A percentile compares a stretch with the other conserved stretches of the same genome.
Evolutionary conservation across 495 filamentous ascomycete genomes (phyloP).

Genomic region (Halenospora varia): DNA sequence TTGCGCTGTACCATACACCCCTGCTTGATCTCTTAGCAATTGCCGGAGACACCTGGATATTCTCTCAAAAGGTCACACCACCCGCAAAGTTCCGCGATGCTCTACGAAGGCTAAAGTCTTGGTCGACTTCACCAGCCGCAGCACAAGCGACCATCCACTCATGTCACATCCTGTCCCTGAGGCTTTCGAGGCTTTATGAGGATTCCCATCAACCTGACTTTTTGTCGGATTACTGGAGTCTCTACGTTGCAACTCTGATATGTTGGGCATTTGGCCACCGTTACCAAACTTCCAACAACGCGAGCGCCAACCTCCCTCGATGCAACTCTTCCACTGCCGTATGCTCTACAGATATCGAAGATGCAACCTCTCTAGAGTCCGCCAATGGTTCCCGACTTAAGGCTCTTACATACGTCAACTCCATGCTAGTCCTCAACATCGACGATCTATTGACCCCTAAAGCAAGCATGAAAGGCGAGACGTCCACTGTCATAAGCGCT

Average conservation of each 20-base stretch:
- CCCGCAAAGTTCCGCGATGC: slow-evolving; percentile 19
- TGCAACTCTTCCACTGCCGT: slow-evolving; percentile 3
- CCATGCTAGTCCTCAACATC: slow-evolving; percentile 17
- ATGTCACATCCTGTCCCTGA: slow-evolving; percentile 16
- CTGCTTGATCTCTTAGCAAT: slow-evolving; percentile 23
- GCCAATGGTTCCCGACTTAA: slow-evolving; percentile 10
- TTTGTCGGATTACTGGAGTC: slow-evolving; percentile 24
- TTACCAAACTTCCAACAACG: slow-evolving; percentile 6
- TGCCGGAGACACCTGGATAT: slow-evolving; percentile 27
- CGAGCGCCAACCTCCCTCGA: neutral
- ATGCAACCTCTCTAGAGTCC: neutral
- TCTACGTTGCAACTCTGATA: slow-evolving; percentile 21
- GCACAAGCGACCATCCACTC: slow-evolving; percentile 22
- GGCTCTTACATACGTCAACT: slow-evolving; percentile 13
- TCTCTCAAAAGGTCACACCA: slow-evolving; percentile 22
- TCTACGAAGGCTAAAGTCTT: slow-evolving; percentile 17
- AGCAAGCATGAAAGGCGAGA: slow-evolving; percentile 18
- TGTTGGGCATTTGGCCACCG: slow-evolving; percentile 28
- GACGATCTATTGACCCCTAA: slow-evolving; percentile 19
- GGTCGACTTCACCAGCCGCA: slow-evolving; percentile 16
- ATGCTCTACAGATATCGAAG: slow-evolving; percentile 2
- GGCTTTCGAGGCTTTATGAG: neutral
- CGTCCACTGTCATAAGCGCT: slow-evolving; percentile 15
- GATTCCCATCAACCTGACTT: neutral
- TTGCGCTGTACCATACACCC: slow-evolving; percentile 25